Base-by-base conservation (phyloP, 306 rosid genomes). In the Styphnolobium japonicum region DNA sequence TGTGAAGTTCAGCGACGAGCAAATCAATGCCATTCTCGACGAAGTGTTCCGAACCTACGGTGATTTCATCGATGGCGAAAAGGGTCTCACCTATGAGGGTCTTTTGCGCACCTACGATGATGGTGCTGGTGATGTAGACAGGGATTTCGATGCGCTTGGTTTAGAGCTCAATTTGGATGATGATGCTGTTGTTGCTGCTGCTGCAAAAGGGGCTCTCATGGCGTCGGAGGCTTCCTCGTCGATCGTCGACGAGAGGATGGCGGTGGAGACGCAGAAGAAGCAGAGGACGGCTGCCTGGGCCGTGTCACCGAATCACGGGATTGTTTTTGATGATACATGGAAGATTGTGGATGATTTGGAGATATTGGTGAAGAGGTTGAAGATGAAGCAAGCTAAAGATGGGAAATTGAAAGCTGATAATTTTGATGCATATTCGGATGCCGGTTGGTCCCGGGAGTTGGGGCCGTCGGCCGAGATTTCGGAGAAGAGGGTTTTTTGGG, bases 251-350 rank as follows among this genome's bases (percentile, higher is more conserved):
- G 99, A 96, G 80, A 88, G 94, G 18, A 80, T 76, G 33, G 82
- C 53, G 1, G 88, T 86, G 36, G 98, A 93, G 73, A 76, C 98
- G 6, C 99, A 93, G 88, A 96, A 95, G 94, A 91, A 96, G 87
- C 99, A 96, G 92, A 85, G 97, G 73, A 93, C 98, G 23, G 99
- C 97, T 0, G 98, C 97, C 1, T 95, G 99, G 99, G 97, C 99
- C 2, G 90, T 93, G 78, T 96, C 98, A 60, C 98, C 98, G 0
- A 90, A 91, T 77, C 98, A 96, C 11, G 99, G 98, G 22, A 96
- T 96, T 67, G 96, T 96, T 22, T 96, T 96, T 15, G 99, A 96
- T 0, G 99, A 96, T 58, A 96, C 98, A 15, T 96, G 98, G 98
- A 96, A 90, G 87, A 91, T 96, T 60, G 97, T 96, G 48, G 99